Conservation (phyloP, 2,329 filamentous ascomycete species). For the Talaromyces albobiverticillius region DNA sequence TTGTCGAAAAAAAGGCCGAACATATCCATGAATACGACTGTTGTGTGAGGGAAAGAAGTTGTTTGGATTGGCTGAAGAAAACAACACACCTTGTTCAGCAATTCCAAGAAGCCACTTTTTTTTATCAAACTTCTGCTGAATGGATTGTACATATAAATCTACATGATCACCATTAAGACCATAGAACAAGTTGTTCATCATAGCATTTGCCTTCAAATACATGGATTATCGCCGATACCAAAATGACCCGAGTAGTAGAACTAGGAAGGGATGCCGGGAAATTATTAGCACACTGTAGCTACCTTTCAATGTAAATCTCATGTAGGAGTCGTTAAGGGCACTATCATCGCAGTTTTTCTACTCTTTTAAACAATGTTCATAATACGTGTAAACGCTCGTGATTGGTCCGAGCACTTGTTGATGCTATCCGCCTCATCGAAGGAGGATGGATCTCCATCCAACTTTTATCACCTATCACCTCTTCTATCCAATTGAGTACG, state of each 20-base stretch:
- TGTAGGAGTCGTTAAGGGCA: background rate
- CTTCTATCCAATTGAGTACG: background rate
- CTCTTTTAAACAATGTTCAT: background rate
- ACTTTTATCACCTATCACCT: background rate
- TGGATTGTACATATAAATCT: slow-evolving; percentile 13
- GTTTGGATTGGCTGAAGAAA: background rate
- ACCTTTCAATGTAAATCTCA: background rate
- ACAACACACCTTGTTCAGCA: background rate
- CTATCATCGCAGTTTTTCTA: background rate
- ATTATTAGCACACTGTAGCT: background rate
- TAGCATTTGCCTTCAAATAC: background rate
- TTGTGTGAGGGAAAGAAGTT: background rate
- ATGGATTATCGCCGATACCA: background rate
- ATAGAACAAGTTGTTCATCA: background rate
- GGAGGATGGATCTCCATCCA: background rate
- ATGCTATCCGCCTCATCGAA: slow-evolving; percentile 4
- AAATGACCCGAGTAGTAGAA: background rate
- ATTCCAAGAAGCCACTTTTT: background rate
- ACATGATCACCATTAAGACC: background rate
- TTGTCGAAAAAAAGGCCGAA: background rate
- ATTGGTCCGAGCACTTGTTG: slow-evolving; percentile 13
- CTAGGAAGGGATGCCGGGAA: too few species aligned
- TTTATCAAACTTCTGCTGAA: background rate
- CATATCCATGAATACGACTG: slow-evolving; percentile 7
- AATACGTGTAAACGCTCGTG: background rate